Percentiles rank a stretch among this genome's conserved stretches.
phyloP scores from a whole-genome alignment of 228 moss, liverwort and hornwort genomes.

The Sphagnum fallax region DNA sequence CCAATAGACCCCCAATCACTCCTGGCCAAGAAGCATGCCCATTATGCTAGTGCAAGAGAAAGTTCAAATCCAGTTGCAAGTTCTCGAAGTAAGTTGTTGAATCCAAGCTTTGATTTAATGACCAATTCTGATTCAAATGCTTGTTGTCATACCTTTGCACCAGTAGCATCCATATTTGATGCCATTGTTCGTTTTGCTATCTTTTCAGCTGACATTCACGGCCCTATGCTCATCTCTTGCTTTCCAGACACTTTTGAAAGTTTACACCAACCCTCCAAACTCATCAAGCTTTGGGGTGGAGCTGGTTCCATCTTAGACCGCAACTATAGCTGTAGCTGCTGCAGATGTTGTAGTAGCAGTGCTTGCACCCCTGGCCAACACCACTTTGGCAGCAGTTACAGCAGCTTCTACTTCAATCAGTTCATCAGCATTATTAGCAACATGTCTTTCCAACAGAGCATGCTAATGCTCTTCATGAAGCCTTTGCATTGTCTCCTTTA shows the following conservation, averaged over 20 bases:
- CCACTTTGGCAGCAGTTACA: constrained; percentile 69
- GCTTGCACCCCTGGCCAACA: constrained; percentile 70
- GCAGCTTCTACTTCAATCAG: constrained; percentile 81
- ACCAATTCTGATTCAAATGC: too few species aligned
- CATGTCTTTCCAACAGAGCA: constrained; percentile 76
- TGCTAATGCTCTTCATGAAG: constrained; percentile 97
- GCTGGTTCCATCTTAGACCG: constrained; percentile 44
- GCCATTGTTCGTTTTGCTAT: constrained; percentile 33
- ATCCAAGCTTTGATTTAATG: too few species aligned
- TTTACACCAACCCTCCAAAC: constrained; percentile 92
- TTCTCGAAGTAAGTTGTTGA: too few species aligned
- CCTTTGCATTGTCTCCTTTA: constrained; percentile 96
- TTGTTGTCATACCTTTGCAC: constrained; percentile 26
- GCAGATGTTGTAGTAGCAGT: constrained; percentile 60
- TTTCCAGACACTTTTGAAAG: constrained; percentile 86
- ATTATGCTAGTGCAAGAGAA: too few species aligned
- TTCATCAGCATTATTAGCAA: constrained; percentile 83
- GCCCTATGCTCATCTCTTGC: constrained; percentile 72
- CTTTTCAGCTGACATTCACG: constrained; percentile 46
- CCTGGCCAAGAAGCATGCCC: too few species aligned
- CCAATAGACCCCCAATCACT: too few species aligned
- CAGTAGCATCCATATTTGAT: constrained; percentile 51
- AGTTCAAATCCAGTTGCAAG: too few species aligned
- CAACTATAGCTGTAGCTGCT: constrained; percentile 48
- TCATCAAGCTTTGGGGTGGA: constrained; percentile 79